These are phyloP conservation scores for Epichloe uncinata DNA, from an alignment of 2,329 filamentous ascomycete genomes.

Conservation along the genomic window DNA sequence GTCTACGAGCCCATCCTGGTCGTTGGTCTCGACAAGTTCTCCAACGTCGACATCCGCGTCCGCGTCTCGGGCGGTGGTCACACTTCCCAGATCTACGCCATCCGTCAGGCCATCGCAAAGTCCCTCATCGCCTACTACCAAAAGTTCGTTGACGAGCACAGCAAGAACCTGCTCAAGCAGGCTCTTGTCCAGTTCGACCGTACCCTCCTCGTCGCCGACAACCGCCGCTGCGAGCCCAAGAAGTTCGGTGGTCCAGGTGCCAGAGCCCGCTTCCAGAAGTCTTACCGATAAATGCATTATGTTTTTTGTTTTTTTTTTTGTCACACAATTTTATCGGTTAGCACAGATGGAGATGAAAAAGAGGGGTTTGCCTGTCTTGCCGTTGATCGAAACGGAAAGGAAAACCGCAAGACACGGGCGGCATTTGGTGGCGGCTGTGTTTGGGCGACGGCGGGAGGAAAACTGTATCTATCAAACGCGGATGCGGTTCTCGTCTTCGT, in stretches of 20 bases:
- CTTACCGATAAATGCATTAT: conserved; percentile 68
- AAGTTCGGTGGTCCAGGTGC: conserved; percentile 92
- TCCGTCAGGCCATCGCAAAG: conserved; percentile 98
- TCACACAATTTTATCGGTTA: conserved; percentile 1
- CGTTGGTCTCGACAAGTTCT: conserved; percentile 94
- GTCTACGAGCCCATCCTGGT: conserved; percentile 99
- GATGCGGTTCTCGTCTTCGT: too few relatives aligned
- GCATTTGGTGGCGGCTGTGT: too few relatives aligned
- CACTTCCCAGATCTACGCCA: conserved; percentile 93
- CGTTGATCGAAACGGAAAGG: too few relatives aligned
- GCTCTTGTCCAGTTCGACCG: conserved; percentile 91
- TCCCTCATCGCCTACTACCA: conserved; percentile 73
- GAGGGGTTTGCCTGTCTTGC: background rate
- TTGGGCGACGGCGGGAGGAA: background rate
- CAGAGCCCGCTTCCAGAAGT: conserved; percentile 96
- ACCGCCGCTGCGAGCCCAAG: conserved; percentile 98
- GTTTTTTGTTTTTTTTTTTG: background rate
- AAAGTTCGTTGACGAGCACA: conserved; percentile 99
- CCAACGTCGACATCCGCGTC: conserved; percentile 92
- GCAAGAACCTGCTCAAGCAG: conserved; percentile 99
- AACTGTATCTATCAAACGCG: too few relatives aligned
- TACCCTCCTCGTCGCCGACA: conserved; percentile 96
- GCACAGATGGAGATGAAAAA: background rate
- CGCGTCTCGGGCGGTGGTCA: conserved; percentile 95
- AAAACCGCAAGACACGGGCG: too few relatives aligned